Base-by-base conservation (phyloP, 164 flowering plant genomes). In the Nymphaea thermarum region DNA sequence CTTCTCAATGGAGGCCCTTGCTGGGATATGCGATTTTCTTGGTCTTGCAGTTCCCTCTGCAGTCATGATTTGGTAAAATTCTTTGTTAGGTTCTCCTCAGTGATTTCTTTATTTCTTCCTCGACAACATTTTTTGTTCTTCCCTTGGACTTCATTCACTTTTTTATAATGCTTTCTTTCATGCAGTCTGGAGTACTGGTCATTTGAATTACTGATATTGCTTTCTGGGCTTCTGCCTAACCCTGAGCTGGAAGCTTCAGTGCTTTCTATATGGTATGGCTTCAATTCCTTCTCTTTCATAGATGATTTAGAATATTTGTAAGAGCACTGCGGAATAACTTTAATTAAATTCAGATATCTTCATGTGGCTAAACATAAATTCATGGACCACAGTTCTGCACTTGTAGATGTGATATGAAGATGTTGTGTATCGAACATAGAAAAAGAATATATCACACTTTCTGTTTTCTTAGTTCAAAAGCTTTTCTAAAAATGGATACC, bases 151-250 rank as follows among this genome's bases (percentile, higher is more conserved):
- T 10, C 12, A 8, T 16, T 16, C 36, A 25, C 36, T 10, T 55
- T 16, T 55, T 55, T 8, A 55, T 55, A 16, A 55, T 55, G 36
- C 36, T 25, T 25, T 25, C 36, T 25, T 25, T 25, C 36, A 25
- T 8, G 10, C 70, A 89, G 96, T 75, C 85, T 89, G 41, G 90
- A 86, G 55, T 88, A 88, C 91, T 88, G 96, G 96, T 83, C 91
- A 3, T 90, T 76, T 74, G 96, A 90, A 81, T 73, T 88, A 36
- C 75, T 90, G 5, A 65, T 88, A 67, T 67, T 90, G 75, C 76
- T 86, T 10, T 86, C 96, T 14, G 96, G 96, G 4, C 81, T 86
- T 59, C 65, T 86, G 72, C 91, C 88, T 5, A 84, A 86, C 72
- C 91, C 96, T 43, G 53, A 81, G 70, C 85, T 87, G 17, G 93